Conservation (phyloP, 495 filamentous ascomycete genomes). For the Tricharina praecox region DNA sequence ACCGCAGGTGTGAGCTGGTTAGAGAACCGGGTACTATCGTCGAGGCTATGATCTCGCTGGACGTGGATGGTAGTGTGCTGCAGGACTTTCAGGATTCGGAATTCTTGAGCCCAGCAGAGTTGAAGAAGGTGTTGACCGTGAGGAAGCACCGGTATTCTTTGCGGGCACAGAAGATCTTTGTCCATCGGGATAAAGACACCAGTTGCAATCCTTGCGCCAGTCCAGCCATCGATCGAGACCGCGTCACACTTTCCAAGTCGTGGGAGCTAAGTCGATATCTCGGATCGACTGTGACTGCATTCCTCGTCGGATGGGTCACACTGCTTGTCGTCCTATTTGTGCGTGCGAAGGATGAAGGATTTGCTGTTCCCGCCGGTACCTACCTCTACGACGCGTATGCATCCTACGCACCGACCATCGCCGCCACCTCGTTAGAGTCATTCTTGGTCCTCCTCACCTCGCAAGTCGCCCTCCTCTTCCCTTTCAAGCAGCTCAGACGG, state of each 20-base stretch:
- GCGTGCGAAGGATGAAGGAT: too few relatives aligned
- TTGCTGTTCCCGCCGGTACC: too few relatives aligned
- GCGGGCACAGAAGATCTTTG: too few relatives aligned
- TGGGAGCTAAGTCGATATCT: too few relatives aligned
- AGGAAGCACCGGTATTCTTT: background rate
- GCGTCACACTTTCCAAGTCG: too few relatives aligned
- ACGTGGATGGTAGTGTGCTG: background rate
- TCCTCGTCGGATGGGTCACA: too few relatives aligned
- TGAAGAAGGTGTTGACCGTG: background rate
- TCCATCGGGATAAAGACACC: too few relatives aligned
- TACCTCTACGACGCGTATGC: background rate
- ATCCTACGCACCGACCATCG: slow-evolving; percentile 29
- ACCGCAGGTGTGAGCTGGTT: slow-evolving; percentile 5
- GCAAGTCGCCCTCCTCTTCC: slow-evolving; percentile 31
- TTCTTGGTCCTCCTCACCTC: slow-evolving; percentile 33
- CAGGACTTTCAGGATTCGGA: background rate
- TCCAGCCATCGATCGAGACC: too few relatives aligned
- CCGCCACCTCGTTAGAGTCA: slow-evolving; percentile 34
- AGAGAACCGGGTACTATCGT: slow-evolving; percentile 7
- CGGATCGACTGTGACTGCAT: too few relatives aligned
- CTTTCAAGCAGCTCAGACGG: slow-evolving; percentile 30
- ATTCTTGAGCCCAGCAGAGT: background rate
- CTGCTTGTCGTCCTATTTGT: too few relatives aligned
- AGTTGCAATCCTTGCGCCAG: too few relatives aligned
- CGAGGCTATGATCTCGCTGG: background rate